Evolutionary conservation across 1,284 basidiomycete species (phyloP), one percentile per base, ranked within the genome.

Genomic region (Coniophora puteana): DNA sequence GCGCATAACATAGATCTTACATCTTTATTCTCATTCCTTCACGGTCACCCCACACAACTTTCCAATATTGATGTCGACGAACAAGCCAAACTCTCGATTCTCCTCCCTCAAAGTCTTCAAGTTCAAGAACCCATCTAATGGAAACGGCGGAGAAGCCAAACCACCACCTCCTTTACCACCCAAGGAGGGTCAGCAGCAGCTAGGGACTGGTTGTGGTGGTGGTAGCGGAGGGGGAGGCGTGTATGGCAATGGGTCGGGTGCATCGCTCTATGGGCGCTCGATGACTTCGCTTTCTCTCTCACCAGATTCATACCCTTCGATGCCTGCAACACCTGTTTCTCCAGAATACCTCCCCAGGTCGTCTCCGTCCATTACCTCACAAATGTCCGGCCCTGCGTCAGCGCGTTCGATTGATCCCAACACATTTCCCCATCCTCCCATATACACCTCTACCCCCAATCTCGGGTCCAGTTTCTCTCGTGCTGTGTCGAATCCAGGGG

Each of bases 171-270:
- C 75, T 5, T 73, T 69, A 8, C 83, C 83, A 1, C 83, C 83
- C 24, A 87, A 87, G 63, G 84, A 87, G 48, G 50, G 66, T 7
- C 69, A 67, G 53, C 76, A 77, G n/a, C n/a, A n/a, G n/a, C n/a
- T n/a, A n/a, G n/a, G n/a, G n/a, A n/a, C n/a, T n/a, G n/a, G n/a
- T n/a, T n/a, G n/a, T n/a, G n/a, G n/a, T n/a, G n/a, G n/a, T n/a
- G n/a, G n/a, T n/a, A n/a, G n/a, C n/a, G n/a, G n/a, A n/a, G n/a
- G n/a, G n/a, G 21, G 20, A 26, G 36, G 29, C 25, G 42, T 31
- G 17, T 51, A 40, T 30, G 38, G 36, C 17, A 48, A 63, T 43
- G 51, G n/a, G n/a, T n/a, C n/a, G n/a, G n/a, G 30, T 30, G 55
- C 31, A 14, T 44, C 63, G 1, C 61, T 78, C 41, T 56, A 65